Percentiles rank a stretch among this genome's conserved stretches.
phyloP scores from a whole-genome alignment of 139 green algal species.

The Axilococcus clingmanii region DNA sequence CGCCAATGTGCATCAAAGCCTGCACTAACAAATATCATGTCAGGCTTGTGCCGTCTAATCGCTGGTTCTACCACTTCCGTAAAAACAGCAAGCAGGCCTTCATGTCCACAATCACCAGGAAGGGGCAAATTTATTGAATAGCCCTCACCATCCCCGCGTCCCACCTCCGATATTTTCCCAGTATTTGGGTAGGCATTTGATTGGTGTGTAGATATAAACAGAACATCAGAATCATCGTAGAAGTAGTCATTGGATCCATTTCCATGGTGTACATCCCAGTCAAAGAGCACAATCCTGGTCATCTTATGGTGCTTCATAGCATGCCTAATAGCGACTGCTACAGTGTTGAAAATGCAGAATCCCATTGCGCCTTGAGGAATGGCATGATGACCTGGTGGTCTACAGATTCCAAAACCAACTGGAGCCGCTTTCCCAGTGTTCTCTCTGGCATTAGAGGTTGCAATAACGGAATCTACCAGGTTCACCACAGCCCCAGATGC shows the following conservation, averaged over 20 bases:
- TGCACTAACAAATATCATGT: conserved; percentile 64
- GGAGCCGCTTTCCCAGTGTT: neutral
- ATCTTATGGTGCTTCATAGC: conserved; percentile 27
- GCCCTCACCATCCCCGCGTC: conserved; percentile 52
- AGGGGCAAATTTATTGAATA: conserved; percentile 74
- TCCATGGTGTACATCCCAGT: conserved; percentile 84
- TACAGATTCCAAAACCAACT: conserved; percentile 60
- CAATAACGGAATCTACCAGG: conserved; percentile 31
- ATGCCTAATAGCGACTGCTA: conserved; percentile 59
- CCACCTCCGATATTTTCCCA: conserved; percentile 55
- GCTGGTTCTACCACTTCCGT: conserved; percentile 68
- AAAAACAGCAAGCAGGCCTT: conserved; percentile 42
- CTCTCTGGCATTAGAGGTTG: neutral
- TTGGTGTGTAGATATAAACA: conserved; percentile 84
- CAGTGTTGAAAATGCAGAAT: conserved; percentile 79
- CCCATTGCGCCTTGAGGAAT: conserved; percentile 34
- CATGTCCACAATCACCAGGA: conserved; percentile 57
- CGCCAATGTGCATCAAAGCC: conserved; percentile 84
- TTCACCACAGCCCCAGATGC: conserved; percentile 26
- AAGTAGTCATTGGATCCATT: conserved; percentile 81
- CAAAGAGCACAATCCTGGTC: conserved; percentile 66
- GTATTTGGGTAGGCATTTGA: conserved; percentile 35
- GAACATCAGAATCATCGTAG: conserved; percentile 51
- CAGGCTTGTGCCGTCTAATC: conserved; percentile 56
- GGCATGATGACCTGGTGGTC: conserved; percentile 82